Evolutionary conservation across 345 rosid genomes (phyloP).

Genomic region (Odontarrhena argentea): DNA sequence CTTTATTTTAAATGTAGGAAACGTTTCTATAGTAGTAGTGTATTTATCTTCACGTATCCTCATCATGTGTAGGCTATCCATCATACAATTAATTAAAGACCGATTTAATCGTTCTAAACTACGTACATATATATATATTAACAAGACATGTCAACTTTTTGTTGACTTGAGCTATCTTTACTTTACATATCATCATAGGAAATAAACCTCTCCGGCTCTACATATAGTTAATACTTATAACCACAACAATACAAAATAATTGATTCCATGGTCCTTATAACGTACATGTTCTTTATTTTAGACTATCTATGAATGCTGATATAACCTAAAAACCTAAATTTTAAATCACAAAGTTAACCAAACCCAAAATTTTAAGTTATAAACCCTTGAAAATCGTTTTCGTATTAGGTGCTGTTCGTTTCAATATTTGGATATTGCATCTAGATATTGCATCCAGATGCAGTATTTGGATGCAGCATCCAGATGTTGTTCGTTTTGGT

Average conservation of each 20-base stretch:
- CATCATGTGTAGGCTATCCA: not conserved
- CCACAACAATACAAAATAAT: not conserved
- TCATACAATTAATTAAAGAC: not conserved
- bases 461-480: no score
- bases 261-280: not conserved
- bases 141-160: not conserved
- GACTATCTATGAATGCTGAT: no score
- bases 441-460: no score
- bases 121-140: not conserved
- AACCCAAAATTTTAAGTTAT: no score
- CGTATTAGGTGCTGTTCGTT: no score
- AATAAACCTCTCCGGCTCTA: not conserved
- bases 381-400: no score
- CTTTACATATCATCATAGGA: not conserved
- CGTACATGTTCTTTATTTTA: not conserved
- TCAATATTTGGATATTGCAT: no score
- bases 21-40: not conserved
- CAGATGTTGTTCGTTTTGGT: no score
- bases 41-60: not conserved
- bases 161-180: slow-evolving; percentile 11
- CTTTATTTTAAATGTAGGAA: not conserved
- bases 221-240: not conserved
- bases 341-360: no score
- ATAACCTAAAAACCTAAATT: no score
- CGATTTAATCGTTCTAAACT: not conserved